Base-by-base conservation (phyloP, 2,329 filamentous ascomycete species). In the Phaeosphaeriaceae sp. region DNA sequence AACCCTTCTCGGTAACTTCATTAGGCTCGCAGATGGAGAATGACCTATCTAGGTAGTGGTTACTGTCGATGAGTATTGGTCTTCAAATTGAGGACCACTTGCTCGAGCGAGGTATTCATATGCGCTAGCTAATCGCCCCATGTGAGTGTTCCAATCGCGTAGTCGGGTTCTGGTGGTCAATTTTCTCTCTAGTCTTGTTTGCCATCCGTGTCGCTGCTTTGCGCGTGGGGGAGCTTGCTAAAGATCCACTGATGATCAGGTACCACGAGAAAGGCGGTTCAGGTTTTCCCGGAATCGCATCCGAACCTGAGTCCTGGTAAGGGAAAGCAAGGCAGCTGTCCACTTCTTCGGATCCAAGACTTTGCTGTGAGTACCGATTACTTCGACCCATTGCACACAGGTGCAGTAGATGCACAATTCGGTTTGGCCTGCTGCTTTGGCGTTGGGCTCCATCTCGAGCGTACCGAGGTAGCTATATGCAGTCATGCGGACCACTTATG, bases 221-320 rank as follows among this genome's bases (percentile, higher is more conserved):
- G 63, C 66, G 67, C 69, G 68, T 67, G 23, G 68, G 67, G 57
- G 55, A 40, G 26, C 35, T 42, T 40, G 21, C 42, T 36, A 38
- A 21, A 46, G 56, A 54, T 63, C 54, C 57, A 59, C 52, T 49
- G 57, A 54, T 41, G 51, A 62, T 67, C 67, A 73, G 67, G 68
- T 62, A 72, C 69, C 54, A 47, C 52, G 53, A 50, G 51, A 52
- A 49, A 53, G 54, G 57, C 50, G 58, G 54, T 49, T 52, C 54
- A 66, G 54, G 42, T 52, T 56, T 46, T 46, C 32, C 39, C 48
- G 41, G 40, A 46, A 32, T 41, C 28, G 46, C 41, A 36, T 43
- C 42, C 43, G 54, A 62, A 58, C 59, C 66, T 54, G 48, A 52
- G 29, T 50, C 21, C 42, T 62, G 63, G 60, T 56, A 62, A 41